phyloP scores from a whole-genome alignment of 371 early-diverging fungal genomes.

The Dichotomocladium elegans region DNA sequence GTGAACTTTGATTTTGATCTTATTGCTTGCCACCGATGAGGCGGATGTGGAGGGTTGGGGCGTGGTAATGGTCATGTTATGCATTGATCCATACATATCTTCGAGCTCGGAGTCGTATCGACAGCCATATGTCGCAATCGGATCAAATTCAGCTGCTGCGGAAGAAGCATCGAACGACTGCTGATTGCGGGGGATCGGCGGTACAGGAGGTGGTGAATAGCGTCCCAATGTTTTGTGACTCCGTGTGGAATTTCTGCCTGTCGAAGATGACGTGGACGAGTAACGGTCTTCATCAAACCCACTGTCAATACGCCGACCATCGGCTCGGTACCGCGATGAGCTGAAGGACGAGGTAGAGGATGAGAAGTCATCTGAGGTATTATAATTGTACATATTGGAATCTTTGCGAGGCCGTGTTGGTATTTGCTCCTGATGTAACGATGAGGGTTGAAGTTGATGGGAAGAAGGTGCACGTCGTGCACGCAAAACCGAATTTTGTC shows the following conservation, averaged over 20 bases:
- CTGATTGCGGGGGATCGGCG: slow-evolving; percentile 20
- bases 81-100: slow-evolving; percentile 28
- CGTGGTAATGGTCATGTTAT: slow-evolving; percentile 15
- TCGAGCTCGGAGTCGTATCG: slow-evolving; percentile 30
- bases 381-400: slow-evolving; percentile 16
- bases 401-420: slow-evolving; percentile 22
- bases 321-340: slow-evolving; percentile 16
- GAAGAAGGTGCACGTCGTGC: slow-evolving; percentile 3
- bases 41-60: slow-evolving; percentile 16
- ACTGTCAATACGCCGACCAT: slow-evolving; percentile 38
- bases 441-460: background rate
- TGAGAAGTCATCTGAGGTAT: slow-evolving; percentile 24
- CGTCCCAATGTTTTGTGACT: slow-evolving; percentile 12
- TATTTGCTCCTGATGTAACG: background rate
- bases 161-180: no score
- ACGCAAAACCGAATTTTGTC: slow-evolving; percentile 1
- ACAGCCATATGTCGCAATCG: slow-evolving; percentile 17
- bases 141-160: slow-evolving; percentile 10
- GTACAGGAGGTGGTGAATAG: slow-evolving; percentile 35
- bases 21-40: slow-evolving; percentile 14
- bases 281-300: slow-evolving; percentile 43
- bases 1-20: slow-evolving; percentile 19
- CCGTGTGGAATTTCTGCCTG: slow-evolving; percentile 10
- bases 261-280: slow-evolving; percentile 18
- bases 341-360: slow-evolving; percentile 22